These are phyloP conservation scores for Senecio squalidus DNA, from an alignment of 140 eudicot species.

Conservation along the genomic window DNA sequence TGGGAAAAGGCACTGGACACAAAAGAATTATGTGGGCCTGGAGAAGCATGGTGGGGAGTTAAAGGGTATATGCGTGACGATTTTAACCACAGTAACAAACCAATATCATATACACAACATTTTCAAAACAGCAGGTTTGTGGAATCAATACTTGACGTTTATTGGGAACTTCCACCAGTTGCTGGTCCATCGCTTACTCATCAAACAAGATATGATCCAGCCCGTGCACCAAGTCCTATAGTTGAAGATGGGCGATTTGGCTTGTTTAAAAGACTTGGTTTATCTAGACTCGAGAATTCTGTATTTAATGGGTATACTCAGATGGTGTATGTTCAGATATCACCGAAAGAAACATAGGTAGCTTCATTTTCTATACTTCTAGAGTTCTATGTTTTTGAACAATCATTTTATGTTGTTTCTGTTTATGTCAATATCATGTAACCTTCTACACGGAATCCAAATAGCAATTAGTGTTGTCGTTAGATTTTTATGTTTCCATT, in stretches of 20 bases:
- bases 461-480: neutral
- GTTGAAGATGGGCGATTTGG: constrained; percentile 85
- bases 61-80: constrained; percentile 86
- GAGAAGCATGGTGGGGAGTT: constrained; percentile 96
- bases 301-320: constrained; percentile 92
- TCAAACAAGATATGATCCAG: constrained; percentile 90
- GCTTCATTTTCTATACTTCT: no score
- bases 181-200: constrained; percentile 97
- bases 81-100: constrained; percentile 80
- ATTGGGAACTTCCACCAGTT: constrained; percentile 92
- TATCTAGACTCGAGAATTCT: constrained; percentile 53
- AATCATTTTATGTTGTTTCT: neutral
- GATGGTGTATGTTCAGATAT: constrained; percentile 83
- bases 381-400: neutral
- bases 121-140: constrained; percentile 85
- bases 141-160: constrained; percentile 76
- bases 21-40: constrained; percentile 77
- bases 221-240: constrained; percentile 74
- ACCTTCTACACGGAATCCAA: neutral
- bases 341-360: neutral
- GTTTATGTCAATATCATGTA: neutral
- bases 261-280: constrained; percentile 70
- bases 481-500: no score
- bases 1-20: constrained; percentile 88
- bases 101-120: constrained; percentile 54